Percentiles rank a stretch among this genome's conserved stretches.
These are phyloP conservation scores for Alternaria dauci DNA, from an alignment of 2,329 filamentous ascomycete species.

Conservation along the genomic window DNA sequence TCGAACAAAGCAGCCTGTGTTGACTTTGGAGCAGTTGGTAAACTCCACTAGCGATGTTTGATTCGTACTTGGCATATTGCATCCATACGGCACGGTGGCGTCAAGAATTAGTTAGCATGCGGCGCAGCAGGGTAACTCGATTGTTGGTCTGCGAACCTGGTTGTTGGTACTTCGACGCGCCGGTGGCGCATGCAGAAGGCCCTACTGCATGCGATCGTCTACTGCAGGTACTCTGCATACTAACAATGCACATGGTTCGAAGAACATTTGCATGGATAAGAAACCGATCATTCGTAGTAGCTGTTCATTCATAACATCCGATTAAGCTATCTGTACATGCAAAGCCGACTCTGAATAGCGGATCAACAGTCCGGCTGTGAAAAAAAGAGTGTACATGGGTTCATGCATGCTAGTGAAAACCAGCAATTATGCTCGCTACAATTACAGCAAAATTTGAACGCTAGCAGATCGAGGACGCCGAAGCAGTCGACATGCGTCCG, in stretches of 20 bases:
- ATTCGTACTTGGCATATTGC: conserved; percentile 3
- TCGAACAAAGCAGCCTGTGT: background rate
- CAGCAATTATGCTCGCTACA: conserved; percentile 41
- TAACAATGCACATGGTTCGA: background rate
- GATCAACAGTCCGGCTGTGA: conserved; percentile 52
- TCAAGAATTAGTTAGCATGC: background rate
- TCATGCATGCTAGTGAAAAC: conserved; percentile 11
- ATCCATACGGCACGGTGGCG: conserved; percentile 4
- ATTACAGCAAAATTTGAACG: conserved; percentile 36
- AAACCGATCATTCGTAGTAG: background rate
- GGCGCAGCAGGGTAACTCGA: background rate
- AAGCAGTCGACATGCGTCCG: conserved; percentile 18
- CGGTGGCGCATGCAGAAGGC: background rate
- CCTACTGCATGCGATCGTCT: background rate
- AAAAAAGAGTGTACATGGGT: conserved; percentile 28
- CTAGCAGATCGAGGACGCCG: conserved; percentile 21
- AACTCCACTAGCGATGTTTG: background rate
- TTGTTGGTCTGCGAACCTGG: background rate
- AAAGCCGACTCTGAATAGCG: conserved; percentile 26
- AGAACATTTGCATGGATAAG: background rate
- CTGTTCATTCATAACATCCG: conserved; percentile 3
- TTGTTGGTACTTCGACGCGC: conserved; percentile 2
- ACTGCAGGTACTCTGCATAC: background rate
- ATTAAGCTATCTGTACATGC: conserved; percentile 20
- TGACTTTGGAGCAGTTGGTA: background rate